Evolutionary conservation across 1,284 basidiomycete species (phyloP).

Genomic region (Wolfiporia cocos): DNA sequence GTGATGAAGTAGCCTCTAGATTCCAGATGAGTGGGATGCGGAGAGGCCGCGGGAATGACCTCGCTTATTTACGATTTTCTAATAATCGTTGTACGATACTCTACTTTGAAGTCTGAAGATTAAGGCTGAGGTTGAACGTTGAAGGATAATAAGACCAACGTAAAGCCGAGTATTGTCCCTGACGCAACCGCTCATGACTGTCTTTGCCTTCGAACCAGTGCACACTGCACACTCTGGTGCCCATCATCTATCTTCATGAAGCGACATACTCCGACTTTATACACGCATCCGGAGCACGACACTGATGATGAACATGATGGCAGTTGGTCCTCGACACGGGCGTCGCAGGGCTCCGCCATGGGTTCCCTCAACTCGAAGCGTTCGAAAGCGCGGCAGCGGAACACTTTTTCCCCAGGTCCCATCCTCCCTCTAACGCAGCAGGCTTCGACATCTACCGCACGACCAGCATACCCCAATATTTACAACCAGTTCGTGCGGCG

Average conservation of each 20-base stretch:
- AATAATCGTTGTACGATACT: too few relatives aligned
- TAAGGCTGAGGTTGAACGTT: too few relatives aligned
- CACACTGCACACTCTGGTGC: slow-evolving; percentile 3
- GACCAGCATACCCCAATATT: slow-evolving; percentile 53
- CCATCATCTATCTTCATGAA: slow-evolving; percentile 20
- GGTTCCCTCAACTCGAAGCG: slow-evolving; percentile 19
- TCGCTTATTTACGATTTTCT: too few relatives aligned
- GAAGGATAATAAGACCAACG: background rate
- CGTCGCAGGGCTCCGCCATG: slow-evolving; percentile 16
- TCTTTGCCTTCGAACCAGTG: slow-evolving; percentile 1
- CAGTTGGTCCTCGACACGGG: slow-evolving; percentile 33
- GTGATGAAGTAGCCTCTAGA: too few relatives aligned
- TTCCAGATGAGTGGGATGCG: too few relatives aligned
- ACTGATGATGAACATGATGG: slow-evolving; percentile 35
- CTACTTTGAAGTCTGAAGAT: too few relatives aligned
- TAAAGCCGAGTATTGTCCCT: background rate
- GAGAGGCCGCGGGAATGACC: too few relatives aligned
- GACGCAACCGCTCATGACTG: background rate
- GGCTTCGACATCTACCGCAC: slow-evolving; percentile 23
- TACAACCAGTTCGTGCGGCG: slow-evolving; percentile 74
- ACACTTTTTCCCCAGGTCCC: slow-evolving; percentile 26
- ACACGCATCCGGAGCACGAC: slow-evolving; percentile 55
- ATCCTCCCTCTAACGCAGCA: slow-evolving; percentile 19
- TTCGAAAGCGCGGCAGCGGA: slow-evolving; percentile 32
- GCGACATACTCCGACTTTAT: slow-evolving; percentile 60